Conservation (phyloP, 345 rosid species). For the Garcia nutans region DNA sequence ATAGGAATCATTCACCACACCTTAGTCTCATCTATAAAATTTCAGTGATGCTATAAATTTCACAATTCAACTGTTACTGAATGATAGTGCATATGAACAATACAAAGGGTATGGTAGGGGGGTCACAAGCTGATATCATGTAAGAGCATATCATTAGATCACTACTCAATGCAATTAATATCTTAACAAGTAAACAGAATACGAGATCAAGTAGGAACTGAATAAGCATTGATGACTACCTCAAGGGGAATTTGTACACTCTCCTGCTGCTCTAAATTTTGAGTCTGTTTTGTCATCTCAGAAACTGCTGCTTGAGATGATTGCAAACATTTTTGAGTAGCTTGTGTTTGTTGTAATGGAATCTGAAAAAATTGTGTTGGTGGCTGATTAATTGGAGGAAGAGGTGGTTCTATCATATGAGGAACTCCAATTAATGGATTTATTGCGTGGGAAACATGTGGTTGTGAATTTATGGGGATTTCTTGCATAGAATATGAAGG, state of each 20-base stretch:
- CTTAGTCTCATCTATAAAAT: background rate
- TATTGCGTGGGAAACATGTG: constrained; percentile 43
- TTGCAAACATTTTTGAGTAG: constrained; percentile 43
- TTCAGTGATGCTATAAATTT: background rate
- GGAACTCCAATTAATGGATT: constrained; percentile 40
- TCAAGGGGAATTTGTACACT: constrained; percentile 37
- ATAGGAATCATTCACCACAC: constrained; percentile 1
- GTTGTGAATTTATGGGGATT: constrained; percentile 38
- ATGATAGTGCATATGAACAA: background rate
- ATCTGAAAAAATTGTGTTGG: constrained; percentile 35
- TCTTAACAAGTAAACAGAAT: constrained; percentile 4
- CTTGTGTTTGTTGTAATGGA: constrained; percentile 36
- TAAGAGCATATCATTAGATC: background rate
- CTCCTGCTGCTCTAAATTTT: constrained; percentile 42
- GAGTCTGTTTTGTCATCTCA: constrained; percentile 41
- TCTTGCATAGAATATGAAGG: constrained; percentile 51
- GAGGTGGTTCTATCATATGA: constrained; percentile 36
- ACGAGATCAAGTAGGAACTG: constrained; percentile 6
- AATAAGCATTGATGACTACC: constrained; percentile 31
- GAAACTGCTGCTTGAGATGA: constrained; percentile 39
- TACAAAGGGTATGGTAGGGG: background rate
- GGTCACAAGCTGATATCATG: background rate
- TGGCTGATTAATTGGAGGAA: constrained; percentile 37
- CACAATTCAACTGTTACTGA: background rate
- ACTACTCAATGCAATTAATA: background rate